Evolutionary conservation across 495 filamentous ascomycete genomes (phyloP), one percentile per base, ranked within the genome.

Genomic region (Aspergillus taichungensis): DNA sequence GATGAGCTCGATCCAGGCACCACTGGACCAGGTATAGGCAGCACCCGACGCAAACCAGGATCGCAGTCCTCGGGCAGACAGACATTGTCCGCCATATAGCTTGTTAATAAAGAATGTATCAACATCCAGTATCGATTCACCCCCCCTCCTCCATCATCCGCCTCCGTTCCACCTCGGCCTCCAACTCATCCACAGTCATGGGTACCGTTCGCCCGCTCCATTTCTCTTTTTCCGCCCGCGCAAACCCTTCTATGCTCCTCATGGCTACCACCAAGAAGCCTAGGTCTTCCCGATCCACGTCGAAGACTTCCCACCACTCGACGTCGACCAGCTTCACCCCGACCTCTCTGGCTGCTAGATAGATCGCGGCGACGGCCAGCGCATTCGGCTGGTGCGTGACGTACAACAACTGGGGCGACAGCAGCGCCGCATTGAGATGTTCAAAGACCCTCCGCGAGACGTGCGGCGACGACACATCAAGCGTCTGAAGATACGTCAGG

Each of bases 301-400:
- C 92, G 63, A 98, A 97, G 0, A 96, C 85, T 65, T 94, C 89
- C 92, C 92, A 98, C 92, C 92, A 98, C 40, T 87, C 83, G 18
- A 68, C 73, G 40, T 82, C 82, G 3, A 91, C 85, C 62, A 97
- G 71, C 59, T 85, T 87, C 28, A 84, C 76, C 0, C 73, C 81
- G 3, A 79, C 60, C 45, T 97, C 89, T 18, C 85, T 76, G n/a
- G 88, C 82, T 7, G 89, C 86, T 12, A 89, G 76, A 60, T 97
- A 98, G 12, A 94, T 82, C 3, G 90, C 85, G 10, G 90, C 87
- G 5, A 88, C 85, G 3, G 94, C 94, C 9, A 98, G 68, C 14
- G 79, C 76, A 43, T 82, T 76, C 14, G 92, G 91, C 60, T 97
- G 94, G 56, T 94, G 87, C 4, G 94, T 97, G 8, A 95, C 67